phyloP scores from a whole-genome alignment of 129 eudicot genomes.

The Oenanthe sinensis region DNA sequence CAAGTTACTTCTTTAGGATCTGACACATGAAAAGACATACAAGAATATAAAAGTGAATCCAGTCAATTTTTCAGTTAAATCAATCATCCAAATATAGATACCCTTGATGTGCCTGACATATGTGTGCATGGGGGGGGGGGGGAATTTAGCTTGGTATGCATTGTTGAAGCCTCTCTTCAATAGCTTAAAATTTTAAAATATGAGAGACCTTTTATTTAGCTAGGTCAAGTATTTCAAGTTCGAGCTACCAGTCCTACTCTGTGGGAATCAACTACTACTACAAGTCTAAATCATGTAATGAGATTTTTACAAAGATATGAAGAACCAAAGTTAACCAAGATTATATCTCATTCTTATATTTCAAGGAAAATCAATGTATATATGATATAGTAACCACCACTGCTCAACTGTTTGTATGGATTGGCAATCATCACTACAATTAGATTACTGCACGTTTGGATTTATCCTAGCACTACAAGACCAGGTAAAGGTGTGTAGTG shows the following conservation, averaged over 20 bases:
- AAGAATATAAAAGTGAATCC: not conserved
- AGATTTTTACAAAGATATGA: not conserved
- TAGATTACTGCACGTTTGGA: not conserved
- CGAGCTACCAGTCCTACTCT: not conserved
- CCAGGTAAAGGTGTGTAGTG: not conserved
- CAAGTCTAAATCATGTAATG: not conserved
- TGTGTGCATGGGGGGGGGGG: not conserved
- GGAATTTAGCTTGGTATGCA: no score
- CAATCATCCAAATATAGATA: not conserved
- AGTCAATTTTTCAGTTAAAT: not conserved
- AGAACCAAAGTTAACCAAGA: not conserved
- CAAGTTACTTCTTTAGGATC: not conserved
- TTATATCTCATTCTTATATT: not conserved
- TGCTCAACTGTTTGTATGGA: not conserved
- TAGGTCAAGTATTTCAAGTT: not conserved
- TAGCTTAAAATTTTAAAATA: not conserved
- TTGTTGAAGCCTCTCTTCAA: no score
- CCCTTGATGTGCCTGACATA: not conserved
- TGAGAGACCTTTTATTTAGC: not conserved
- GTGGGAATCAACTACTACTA: not conserved
- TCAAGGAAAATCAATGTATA: not conserved
- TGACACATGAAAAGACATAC: no score
- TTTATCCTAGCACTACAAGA: not conserved
- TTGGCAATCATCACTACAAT: not conserved
- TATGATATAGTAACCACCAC: not conserved